phyloP scores from a whole-genome alignment of 2,329 filamentous ascomycete genomes.

The Paecilomyces sp. region DNA sequence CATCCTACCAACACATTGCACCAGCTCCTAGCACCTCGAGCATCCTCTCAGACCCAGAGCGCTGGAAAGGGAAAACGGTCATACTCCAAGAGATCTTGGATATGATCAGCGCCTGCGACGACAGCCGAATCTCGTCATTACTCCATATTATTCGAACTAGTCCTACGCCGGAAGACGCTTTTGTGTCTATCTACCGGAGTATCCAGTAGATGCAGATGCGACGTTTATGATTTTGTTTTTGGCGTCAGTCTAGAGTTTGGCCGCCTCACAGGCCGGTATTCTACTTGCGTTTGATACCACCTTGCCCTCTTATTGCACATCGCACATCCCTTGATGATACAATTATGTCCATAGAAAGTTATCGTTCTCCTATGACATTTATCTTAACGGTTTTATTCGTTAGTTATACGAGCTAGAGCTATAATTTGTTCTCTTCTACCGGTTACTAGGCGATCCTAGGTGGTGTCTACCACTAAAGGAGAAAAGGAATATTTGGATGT shows the following conservation, averaged over 20 bases:
- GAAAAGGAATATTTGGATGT: background rate
- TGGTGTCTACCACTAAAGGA: too few species aligned
- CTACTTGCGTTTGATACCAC: too few species aligned
- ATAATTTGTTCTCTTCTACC: too few species aligned
- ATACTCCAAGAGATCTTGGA: slow-evolving; percentile 18
- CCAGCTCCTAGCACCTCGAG: background rate
- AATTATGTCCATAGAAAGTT: too few species aligned
- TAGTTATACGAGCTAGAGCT: too few species aligned
- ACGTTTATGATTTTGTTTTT: background rate
- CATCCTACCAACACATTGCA: slow-evolving; percentile 2
- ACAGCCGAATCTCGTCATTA: slow-evolving; percentile 15
- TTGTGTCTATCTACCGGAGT: slow-evolving; percentile 14
- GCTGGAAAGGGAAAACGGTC: slow-evolving; percentile 19
- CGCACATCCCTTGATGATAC: too few species aligned
- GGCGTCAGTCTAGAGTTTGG: background rate
- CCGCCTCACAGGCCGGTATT: background rate
- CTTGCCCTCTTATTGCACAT: too few species aligned
- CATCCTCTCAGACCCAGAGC: slow-evolving; percentile 3
- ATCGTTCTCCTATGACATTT: too few species aligned
- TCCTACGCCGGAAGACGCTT: slow-evolving; percentile 19
- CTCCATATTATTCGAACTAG: slow-evolving; percentile 20
- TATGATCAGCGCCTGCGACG: slow-evolving; percentile 20
- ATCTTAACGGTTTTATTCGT: too few species aligned
- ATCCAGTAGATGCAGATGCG: background rate
- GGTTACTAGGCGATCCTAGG: too few species aligned